A percentile compares a stretch with the other conserved stretches of the same genome.
These are phyloP conservation scores for Rutstroemia sp. DNA, from an alignment of 2,329 filamentous ascomycete species.

Conservation along the genomic window DNA sequence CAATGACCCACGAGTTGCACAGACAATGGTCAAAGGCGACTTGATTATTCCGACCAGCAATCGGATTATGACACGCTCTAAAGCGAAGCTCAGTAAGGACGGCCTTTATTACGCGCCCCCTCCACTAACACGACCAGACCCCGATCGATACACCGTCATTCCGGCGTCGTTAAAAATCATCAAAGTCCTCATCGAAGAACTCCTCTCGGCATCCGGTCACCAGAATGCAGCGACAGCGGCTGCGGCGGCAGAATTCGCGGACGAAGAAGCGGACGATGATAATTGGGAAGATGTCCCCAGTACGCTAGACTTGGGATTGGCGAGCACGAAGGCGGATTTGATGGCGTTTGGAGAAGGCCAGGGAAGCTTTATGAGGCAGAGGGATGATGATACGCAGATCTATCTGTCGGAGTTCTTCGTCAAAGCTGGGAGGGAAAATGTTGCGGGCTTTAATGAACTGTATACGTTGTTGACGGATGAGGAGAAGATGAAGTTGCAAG, in stretches of 20 bases:
- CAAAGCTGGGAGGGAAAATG: constrained; percentile 27
- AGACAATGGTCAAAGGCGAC: constrained; percentile 85
- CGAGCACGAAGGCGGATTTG: constrained; percentile 62
- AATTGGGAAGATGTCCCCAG: constrained; percentile 86
- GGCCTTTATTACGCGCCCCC: constrained; percentile 2
- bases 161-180: constrained; percentile 89
- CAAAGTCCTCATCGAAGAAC: constrained; percentile 90
- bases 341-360: constrained; percentile 66
- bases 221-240: constrained; percentile 50
- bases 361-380: constrained; percentile 49
- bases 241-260: constrained; percentile 48
- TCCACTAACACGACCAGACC: constrained; percentile 44
- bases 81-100: constrained; percentile 67
- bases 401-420: constrained; percentile 81
- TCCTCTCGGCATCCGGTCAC: constrained; percentile 71
- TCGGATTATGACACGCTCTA: constrained; percentile 88
- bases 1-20: constrained; percentile 69
- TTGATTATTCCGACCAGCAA: constrained; percentile 73
- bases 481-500: constrained; percentile 41
- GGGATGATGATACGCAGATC: constrained; percentile 84
- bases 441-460: constrained; percentile 32
- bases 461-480: constrained; percentile 32
- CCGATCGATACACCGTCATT: constrained; percentile 82
- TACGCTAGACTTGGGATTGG: constrained; percentile 67
- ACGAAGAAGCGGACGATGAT: constrained; percentile 67